Conservation (phyloP, 441 rosid genomes). For the Gossypium laxum region DNA sequence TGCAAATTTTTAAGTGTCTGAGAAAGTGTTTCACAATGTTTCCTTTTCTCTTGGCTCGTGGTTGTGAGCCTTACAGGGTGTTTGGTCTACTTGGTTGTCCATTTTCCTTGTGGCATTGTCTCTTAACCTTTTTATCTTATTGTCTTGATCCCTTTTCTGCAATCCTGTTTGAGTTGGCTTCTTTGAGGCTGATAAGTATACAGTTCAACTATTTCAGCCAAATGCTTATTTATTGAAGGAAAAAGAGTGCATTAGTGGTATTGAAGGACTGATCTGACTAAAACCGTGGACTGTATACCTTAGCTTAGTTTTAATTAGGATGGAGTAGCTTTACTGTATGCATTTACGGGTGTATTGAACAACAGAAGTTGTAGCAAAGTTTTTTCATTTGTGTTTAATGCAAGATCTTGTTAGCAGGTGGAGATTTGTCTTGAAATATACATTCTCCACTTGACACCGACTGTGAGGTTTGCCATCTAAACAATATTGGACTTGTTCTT, state of each 20-base stretch:
- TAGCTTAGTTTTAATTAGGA: neutral
- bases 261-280: neutral
- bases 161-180: constrained; percentile 4
- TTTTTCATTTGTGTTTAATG: constrained; percentile 1
- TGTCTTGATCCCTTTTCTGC: neutral
- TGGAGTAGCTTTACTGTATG: neutral
- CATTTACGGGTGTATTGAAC: neutral
- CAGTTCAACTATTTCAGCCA: neutral
- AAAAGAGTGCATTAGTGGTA: neutral
- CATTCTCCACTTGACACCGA: neutral
- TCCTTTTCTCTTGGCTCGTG: neutral
- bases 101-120: neutral
- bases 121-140: neutral
- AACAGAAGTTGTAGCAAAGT: neutral
- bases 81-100: neutral
- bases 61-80: neutral
- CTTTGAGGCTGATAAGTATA: neutral
- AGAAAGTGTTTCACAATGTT: neutral
- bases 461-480: neutral
- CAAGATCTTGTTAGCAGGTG: neutral
- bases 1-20: neutral
- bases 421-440: neutral
- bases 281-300: neutral
- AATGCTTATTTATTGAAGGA: neutral
- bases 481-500: neutral